Base-by-base conservation (phyloP, 305 asterid species). In the Plantago lanceolata region DNA sequence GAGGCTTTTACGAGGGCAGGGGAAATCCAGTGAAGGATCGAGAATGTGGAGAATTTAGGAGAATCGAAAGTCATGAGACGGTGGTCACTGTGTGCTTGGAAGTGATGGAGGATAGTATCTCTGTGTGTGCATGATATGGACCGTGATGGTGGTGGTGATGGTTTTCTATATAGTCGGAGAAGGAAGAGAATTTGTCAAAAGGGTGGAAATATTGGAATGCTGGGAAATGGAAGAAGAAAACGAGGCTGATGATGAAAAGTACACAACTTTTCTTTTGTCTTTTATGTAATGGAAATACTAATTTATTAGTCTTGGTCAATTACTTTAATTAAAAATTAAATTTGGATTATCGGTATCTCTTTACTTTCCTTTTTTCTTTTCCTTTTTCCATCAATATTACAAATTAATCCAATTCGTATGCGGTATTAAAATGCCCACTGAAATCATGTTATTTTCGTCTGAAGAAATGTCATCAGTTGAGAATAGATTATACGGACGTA, bases 91-190 rank as follows among this genome's bases (percentile, higher is more conserved):
- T 37, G 72, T 6, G 20, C 51, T 72, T 58, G 72, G 12, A 16
- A 40, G 11, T 40, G 15, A n/a, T 40, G 43, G n/a, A n/a, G n/a
- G n/a, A n/a, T n/a, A 35, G 8, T 35, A 6, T 5, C 11, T 13
- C 44, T 69, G 19, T 59, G 51, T 14, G 24, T 44, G 79, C 78
- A 80, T 75, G 80, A 66, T 70, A 64, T 67, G 62, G 40, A 68
- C 65, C 66, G 51, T 65, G n/a, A 21, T 24, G 28, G 28, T 24
- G 28, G 3, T 24, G 28, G 28, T 24, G 0, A 54, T 15, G 16
- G 14, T 9, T 2, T 12, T 52, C 4, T 6, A 20, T 53, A 24
- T 14, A 21, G 24, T 33, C 40, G 40, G 40, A 7, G 40, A 54
- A 24, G 3, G 9, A n/a, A n/a, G 37, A 18, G 59, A 54, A 54